Evolutionary conservation across 1,284 basidiomycete genomes (phyloP), one percentile per base, ranked within the genome.

Genomic region (Papiliotrema nemorosa): DNA sequence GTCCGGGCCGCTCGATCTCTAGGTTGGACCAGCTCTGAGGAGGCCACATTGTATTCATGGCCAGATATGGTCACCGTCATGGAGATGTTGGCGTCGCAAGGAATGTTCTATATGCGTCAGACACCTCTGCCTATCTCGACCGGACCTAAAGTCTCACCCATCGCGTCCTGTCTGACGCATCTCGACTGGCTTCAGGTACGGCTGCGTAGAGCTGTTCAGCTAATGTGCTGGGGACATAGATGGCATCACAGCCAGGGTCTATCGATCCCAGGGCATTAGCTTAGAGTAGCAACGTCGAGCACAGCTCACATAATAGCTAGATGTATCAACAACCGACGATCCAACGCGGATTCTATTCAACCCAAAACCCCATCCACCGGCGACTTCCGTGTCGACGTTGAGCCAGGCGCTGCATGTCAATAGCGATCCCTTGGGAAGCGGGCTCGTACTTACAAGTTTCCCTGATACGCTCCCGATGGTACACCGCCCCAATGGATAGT

Each of bases 371-470:
- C 71, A 73, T 21, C 60, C 55, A 0, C 63, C 64, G 3, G 52
- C 65, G 1, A 57, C 34, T 9, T 52, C 57, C 1, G 51, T 39
- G 29, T 67, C 53, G 1, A 55, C 55, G 2, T 52, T 21, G 5
- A 72, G 21, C 73, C 73, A 75, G 41, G 72, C 67, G 40, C 72
- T 74, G 39, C 0, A 33, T 33, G 16, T n/a, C 18, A 35, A n/a
- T 13, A 3, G 5, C 26, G n/a, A n/a, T n/a, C n/a, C n/a, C n/a
- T n/a, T n/a, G n/a, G n/a, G n/a, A n/a, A n/a, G n/a, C n/a, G n/a
- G n/a, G n/a, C n/a, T n/a, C n/a, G n/a, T n/a, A 53, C 72, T 58
- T 40, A 74, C 70, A 75, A 73, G 29, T 59, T 47, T 4, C 71
- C 71, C 1, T 52, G 45, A 44, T 64, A 70, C 0, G 55, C 48